Conservation (phyloP, 306 rosid species). For the Vicia sativa region DNA sequence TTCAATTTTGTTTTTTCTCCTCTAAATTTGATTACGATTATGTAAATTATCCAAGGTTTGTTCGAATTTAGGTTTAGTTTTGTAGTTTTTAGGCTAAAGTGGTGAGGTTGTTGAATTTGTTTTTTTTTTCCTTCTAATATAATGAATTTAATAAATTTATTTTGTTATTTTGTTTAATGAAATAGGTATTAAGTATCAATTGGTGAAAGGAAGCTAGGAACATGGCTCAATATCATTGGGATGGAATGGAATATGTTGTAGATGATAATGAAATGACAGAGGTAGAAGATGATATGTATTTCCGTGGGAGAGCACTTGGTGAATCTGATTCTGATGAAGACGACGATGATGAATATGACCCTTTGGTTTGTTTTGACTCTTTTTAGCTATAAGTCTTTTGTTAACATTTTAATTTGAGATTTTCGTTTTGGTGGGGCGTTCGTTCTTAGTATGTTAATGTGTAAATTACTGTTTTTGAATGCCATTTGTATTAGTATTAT, state of each 20-base stretch:
- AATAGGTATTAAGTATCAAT: conserved; percentile 13
- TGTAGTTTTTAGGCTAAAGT: conserved; percentile 4
- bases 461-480: not conserved
- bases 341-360: conserved; percentile 46
- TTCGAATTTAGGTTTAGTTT: conserved; percentile 10
- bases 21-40: not conserved
- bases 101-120: conserved; percentile 1
- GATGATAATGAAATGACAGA: conserved; percentile 55
- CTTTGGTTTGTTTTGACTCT: conserved; percentile 48
- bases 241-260: conserved; percentile 46
- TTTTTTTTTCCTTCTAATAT: not conserved
- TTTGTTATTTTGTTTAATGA: not conserved
- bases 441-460: conserved; percentile 16
- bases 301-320: conserved; percentile 48
- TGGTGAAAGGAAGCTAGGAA: conserved; percentile 3
- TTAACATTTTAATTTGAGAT: conserved; percentile 19
- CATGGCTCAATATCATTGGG: conserved; percentile 49
- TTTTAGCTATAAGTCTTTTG: conserved; percentile 23
- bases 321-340: conserved; percentile 51
- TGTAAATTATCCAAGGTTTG: not conserved
- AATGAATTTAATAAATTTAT: conserved; percentile 8
- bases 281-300: conserved; percentile 50
- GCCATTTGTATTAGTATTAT: not conserved
- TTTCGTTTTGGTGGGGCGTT: conserved; percentile 13
- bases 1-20: not conserved